Percentiles rank a stretch among this genome's conserved stretches.
phyloP scores from a whole-genome alignment of 805 yeast species.

The Kodamaea jinghongensis region DNA sequence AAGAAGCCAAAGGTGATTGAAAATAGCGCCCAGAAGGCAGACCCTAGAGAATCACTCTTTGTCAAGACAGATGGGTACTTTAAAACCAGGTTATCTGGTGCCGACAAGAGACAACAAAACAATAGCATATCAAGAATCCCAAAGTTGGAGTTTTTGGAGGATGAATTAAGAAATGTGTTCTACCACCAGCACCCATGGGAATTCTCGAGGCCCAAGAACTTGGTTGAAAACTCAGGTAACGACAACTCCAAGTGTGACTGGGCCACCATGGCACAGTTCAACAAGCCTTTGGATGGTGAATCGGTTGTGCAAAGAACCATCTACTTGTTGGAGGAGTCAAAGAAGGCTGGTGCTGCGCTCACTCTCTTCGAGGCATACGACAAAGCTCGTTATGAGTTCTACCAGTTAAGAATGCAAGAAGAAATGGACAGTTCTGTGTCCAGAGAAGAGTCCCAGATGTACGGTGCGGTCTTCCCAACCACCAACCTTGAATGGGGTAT shows the following conservation, averaged over 20 bases:
- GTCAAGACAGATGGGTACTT: slow-evolving; percentile 24
- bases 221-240: slow-evolving; percentile 72
- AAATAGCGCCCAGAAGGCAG: slow-evolving; percentile 22
- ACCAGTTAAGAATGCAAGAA: slow-evolving; percentile 77
- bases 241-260: slow-evolving; percentile 65
- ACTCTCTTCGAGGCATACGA: slow-evolving; percentile 70
- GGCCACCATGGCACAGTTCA: slow-evolving; percentile 70
- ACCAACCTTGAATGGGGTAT: slow-evolving; percentile 67
- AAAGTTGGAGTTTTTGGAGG: slow-evolving; percentile 63
- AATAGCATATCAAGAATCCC: slow-evolving; percentile 47
- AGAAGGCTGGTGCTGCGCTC: slow-evolving; percentile 14
- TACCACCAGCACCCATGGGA: slow-evolving; percentile 98
- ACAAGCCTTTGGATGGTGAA: slow-evolving; percentile 84
- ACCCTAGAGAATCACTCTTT: slow-evolving; percentile 25
- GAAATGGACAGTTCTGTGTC: slow-evolving; percentile 73
- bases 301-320: slow-evolving; percentile 45
- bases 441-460: slow-evolving; percentile 81
- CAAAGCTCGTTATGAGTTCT: slow-evolving; percentile 83
- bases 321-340: slow-evolving; percentile 29
- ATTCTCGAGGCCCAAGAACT: slow-evolving; percentile 79
- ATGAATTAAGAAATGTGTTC: slow-evolving; percentile 75
- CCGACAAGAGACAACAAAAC: slow-evolving; percentile 37
- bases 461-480: slow-evolving; percentile 70
- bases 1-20: slow-evolving; percentile 40
- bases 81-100: slow-evolving; percentile 46